These are phyloP conservation scores for Malania oleifera DNA, from an alignment of 164 flowering plant species.

Conservation along the genomic window DNA sequence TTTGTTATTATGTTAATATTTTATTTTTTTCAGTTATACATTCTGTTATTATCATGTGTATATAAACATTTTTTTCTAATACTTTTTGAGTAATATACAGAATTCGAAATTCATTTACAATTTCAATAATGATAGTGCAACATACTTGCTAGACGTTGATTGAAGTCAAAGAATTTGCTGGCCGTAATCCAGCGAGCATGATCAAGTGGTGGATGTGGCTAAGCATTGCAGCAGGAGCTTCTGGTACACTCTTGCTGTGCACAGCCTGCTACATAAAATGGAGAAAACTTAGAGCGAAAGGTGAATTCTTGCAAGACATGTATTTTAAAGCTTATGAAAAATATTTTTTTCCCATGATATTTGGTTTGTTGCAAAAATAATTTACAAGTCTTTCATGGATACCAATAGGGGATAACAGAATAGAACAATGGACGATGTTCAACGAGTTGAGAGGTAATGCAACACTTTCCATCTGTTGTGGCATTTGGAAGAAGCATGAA, in stretches of 20 bases:
- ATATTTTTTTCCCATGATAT: too few species aligned
- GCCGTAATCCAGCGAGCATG: slow-evolving; percentile 2
- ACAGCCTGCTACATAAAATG: not conserved
- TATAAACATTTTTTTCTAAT: too few species aligned
- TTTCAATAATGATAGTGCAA: too few species aligned
- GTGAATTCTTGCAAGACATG: not conserved
- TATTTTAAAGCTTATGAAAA: too few species aligned
- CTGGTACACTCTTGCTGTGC: not conserved
- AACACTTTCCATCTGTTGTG: too few species aligned
- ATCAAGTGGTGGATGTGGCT: slow-evolving; percentile 10
- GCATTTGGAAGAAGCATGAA: not conserved
- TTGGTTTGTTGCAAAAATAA: not conserved
- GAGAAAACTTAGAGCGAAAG: slow-evolving; percentile 7
- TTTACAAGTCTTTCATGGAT: not conserved
- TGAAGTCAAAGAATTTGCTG: too few species aligned
- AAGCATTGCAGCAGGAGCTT: not conserved
- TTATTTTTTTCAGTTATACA: too few species aligned
- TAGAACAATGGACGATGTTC: not conserved
- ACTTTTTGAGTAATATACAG: too few species aligned
- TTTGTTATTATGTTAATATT: too few species aligned
- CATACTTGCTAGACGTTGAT: too few species aligned
- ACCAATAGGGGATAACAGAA: not conserved
- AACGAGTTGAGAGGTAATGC: slow-evolving; percentile 1
- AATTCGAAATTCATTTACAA: too few species aligned
- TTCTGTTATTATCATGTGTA: not conserved